These are phyloP conservation scores for Rhizophagus clarus DNA, from an alignment of 192 early-diverging fungal species.

Conservation along the genomic window DNA sequence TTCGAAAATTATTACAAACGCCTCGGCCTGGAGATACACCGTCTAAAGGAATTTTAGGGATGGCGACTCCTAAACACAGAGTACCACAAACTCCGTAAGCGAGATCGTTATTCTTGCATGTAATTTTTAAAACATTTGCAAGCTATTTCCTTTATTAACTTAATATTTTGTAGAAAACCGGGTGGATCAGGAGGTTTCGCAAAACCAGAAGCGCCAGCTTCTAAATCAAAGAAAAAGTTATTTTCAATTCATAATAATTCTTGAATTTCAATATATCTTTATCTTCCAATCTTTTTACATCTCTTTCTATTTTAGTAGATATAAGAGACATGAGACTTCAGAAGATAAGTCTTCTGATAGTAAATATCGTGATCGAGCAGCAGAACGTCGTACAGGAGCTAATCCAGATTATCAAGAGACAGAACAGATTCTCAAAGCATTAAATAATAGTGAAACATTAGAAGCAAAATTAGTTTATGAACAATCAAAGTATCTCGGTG, in stretches of 20 bases:
- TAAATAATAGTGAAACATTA: constrained; percentile 45
- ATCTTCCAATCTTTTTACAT: background rate
- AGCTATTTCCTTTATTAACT: background rate
- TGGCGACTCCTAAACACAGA: constrained; percentile 32
- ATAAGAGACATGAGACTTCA: constrained; percentile 32
- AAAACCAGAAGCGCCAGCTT: constrained; percentile 8
- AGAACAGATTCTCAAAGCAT: constrained; percentile 57
- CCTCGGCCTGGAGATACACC: constrained; percentile 53
- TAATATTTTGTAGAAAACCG: background rate
- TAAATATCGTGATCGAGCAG: constrained; percentile 90
- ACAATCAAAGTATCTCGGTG: constrained; percentile 89
- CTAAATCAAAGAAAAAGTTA: constrained; percentile 28
- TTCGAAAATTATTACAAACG: constrained; percentile 73
- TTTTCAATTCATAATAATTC: background rate
- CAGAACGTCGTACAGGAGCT: constrained; percentile 75
- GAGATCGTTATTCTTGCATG: constrained; percentile 22
- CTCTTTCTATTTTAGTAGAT: constrained; percentile 20
- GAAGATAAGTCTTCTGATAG: constrained; percentile 33
- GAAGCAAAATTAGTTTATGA: constrained; percentile 62
- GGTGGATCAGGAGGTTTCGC: background rate
- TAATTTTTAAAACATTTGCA: no score
- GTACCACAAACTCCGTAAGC: constrained; percentile 41
- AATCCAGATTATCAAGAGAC: constrained; percentile 70
- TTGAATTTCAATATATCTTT: background rate
- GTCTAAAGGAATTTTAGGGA: constrained; percentile 36